Evolutionary conservation across 2,329 filamentous ascomycete genomes (phyloP), one percentile per base, ranked within the genome.

Genomic region (Xylariaceae sp.): DNA sequence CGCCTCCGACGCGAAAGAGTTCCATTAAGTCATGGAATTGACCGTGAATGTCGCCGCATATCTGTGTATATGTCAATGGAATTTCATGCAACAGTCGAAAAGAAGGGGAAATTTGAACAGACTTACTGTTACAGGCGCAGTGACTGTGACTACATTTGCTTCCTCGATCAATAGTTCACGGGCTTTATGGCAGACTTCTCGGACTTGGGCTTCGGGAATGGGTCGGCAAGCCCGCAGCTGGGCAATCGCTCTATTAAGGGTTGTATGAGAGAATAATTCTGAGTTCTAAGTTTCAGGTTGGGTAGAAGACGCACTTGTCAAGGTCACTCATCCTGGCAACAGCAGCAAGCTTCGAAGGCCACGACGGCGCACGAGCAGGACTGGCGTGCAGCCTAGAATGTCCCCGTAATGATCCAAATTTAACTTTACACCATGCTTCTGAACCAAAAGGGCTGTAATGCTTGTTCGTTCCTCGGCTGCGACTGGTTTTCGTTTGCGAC

Each of bases 1-100:
- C 91, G 59, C 92, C 92, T 57, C 92, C 92, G 3, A 97, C 92
- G 47, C 92, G 85, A 71, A 97, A 97, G 5, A 97, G 84, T 73
- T 97, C 93, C 93, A 97, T 97, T 66, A 97, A 75, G 70, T 97
- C 92, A 68, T 97, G 92, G 69, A 97, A 97, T 72, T 97, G 92
- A 63, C 92, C 92, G 70, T 97, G 93, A 53, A 97, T 97, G 70
- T 97, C 93, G 66, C 93, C 93, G 69, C 93, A 97, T 82, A 96
- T 96, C 85, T 89, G 52, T 15, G 18, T 33, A 18, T 16, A 24
- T 37, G 45, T 69, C 42, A 61, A 36, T 26, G 50, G 43, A 23
- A n/a, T 21, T 13, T 24, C 23, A 40, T 23, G 13, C 40, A 10
- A 6, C 21, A 13, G 49, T 32, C 6, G 9, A n/a, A 24, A 24